These are phyloP conservation scores for Sclerotinia subarctica DNA, from an alignment of 2,329 filamentous ascomycete genomes.

Conservation along the genomic window DNA sequence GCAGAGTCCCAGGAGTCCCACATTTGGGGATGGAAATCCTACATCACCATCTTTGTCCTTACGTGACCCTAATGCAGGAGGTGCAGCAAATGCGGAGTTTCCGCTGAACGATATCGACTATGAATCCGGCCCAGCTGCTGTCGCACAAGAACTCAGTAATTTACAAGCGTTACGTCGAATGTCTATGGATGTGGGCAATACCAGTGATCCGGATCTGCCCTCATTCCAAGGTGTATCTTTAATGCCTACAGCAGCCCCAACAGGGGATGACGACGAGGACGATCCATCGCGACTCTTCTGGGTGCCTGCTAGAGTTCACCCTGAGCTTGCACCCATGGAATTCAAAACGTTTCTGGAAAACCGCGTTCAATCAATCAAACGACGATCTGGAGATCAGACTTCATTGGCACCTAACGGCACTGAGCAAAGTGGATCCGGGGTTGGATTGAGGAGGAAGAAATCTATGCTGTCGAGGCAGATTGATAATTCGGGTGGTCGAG, in stretches of 20 bases:
- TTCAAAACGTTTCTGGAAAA: slow-evolving; percentile 97
- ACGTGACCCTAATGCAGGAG: slow-evolving; percentile 41
- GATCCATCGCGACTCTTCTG: slow-evolving; percentile 88
- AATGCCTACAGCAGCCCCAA: slow-evolving; percentile 69
- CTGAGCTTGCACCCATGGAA: slow-evolving; percentile 89
- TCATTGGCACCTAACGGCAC: slow-evolving; percentile 56
- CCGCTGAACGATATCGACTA: slow-evolving; percentile 71
- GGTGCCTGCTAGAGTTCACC: slow-evolving; percentile 92
- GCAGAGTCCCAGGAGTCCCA: slow-evolving; percentile 34
- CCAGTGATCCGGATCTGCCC: slow-evolving; percentile 69
- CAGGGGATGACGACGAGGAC: slow-evolving; percentile 73
- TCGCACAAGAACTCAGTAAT: slow-evolving; percentile 71
- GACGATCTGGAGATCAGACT: slow-evolving; percentile 71
- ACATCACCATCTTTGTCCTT: slow-evolving; percentile 42
- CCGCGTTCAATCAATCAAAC: slow-evolving; percentile 82
- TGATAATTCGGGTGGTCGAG: slow-evolving; percentile 62
- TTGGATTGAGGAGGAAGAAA: slow-evolving; percentile 77
- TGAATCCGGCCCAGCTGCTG: slow-evolving; percentile 67
- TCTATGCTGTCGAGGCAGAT: slow-evolving; percentile 95
- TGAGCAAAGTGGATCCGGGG: slow-evolving; percentile 52
- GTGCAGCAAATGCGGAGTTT: slow-evolving; percentile 58
- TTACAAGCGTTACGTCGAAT: slow-evolving; percentile 70
- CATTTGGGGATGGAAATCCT: slow-evolving; percentile 38
- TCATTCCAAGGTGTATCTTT: slow-evolving; percentile 63
- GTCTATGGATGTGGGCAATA: slow-evolving; percentile 70